These are phyloP conservation scores for Murraya koenigii DNA, from an alignment of 345 rosid species.

Conservation along the genomic window DNA sequence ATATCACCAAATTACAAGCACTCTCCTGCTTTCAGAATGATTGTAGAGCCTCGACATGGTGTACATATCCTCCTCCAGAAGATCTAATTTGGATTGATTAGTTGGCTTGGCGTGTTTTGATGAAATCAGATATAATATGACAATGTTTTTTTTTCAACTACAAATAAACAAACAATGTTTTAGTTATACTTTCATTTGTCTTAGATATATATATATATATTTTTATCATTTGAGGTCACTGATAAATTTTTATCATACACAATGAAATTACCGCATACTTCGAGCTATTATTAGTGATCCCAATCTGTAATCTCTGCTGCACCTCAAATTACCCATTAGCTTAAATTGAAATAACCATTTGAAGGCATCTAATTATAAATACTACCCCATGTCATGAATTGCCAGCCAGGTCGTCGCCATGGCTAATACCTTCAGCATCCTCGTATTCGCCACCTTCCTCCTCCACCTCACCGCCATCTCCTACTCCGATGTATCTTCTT, in stretches of 20 bases:
- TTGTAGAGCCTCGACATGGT: slow-evolving; percentile 73
- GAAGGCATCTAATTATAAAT: background rate
- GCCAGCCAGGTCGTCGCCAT: background rate
- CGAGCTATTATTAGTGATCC: background rate
- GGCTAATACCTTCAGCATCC: background rate
- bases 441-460: background rate
- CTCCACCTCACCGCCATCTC: background rate
- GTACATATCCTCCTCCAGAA: slow-evolving; percentile 42
- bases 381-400: background rate
- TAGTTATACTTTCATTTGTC: too few species aligned
- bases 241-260: too few species aligned
- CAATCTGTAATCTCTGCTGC: background rate
- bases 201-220: too few species aligned
- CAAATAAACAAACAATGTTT: too few species aligned
- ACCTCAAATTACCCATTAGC: background rate
- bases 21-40: slow-evolving; percentile 65
- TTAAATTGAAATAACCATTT: background rate
- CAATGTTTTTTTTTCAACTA: background rate
- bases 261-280: background rate
- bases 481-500: background rate
- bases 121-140: background rate
- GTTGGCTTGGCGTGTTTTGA: background rate
- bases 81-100: background rate
- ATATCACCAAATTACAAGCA: slow-evolving; percentile 64
- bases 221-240: too few species aligned